Percentiles rank a stretch among this genome's conserved stretches.
phyloP scores from a whole-genome alignment of 2,329 filamentous ascomycete species.

The Xylaria sp. region DNA sequence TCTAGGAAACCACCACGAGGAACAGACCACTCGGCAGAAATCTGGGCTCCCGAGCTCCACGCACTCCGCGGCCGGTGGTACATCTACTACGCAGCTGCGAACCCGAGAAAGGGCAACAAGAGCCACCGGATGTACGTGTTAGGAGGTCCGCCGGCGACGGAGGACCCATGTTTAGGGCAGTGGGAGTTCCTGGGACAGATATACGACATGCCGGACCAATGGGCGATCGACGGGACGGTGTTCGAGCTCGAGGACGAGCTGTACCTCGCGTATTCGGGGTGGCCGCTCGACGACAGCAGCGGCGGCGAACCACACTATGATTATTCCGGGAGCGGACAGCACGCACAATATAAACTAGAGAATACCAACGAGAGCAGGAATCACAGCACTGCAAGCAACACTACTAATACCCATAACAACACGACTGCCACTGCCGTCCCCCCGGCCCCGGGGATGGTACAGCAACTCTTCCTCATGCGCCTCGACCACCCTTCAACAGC shows the following conservation, averaged over 20 bases:
- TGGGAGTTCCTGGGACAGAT: slow-evolving; percentile 51
- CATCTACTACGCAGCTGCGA: slow-evolving; percentile 50
- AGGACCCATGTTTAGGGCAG: slow-evolving; percentile 45
- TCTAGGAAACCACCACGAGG: slow-evolving; percentile 48
- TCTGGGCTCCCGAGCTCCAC: slow-evolving; percentile 52
- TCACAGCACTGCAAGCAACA: background rate
- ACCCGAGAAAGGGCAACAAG: slow-evolving; percentile 46
- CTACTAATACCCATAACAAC: background rate
- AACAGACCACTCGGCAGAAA: slow-evolving; percentile 48
- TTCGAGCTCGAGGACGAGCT: slow-evolving; percentile 45
- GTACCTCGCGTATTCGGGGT: slow-evolving; percentile 51
- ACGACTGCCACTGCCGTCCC: background rate
- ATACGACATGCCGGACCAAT: slow-evolving; percentile 46
- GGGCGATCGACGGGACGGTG: slow-evolving; percentile 51
- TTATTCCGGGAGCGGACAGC: slow-evolving; percentile 3
- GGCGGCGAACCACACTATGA: background rate
- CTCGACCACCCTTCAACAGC: slow-evolving; percentile 45
- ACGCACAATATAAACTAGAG: background rate
- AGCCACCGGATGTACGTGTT: slow-evolving; percentile 51
- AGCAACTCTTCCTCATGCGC: slow-evolving; percentile 48
- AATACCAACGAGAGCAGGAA: background rate
- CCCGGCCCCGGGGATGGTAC: slow-evolving; percentile 43
- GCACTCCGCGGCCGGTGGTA: slow-evolving; percentile 49
- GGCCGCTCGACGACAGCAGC: slow-evolving; percentile 44
- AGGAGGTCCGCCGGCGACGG: slow-evolving; percentile 45